Conservation (phyloP, 2,329 filamentous ascomycete species). For the Phoma sp. region DNA sequence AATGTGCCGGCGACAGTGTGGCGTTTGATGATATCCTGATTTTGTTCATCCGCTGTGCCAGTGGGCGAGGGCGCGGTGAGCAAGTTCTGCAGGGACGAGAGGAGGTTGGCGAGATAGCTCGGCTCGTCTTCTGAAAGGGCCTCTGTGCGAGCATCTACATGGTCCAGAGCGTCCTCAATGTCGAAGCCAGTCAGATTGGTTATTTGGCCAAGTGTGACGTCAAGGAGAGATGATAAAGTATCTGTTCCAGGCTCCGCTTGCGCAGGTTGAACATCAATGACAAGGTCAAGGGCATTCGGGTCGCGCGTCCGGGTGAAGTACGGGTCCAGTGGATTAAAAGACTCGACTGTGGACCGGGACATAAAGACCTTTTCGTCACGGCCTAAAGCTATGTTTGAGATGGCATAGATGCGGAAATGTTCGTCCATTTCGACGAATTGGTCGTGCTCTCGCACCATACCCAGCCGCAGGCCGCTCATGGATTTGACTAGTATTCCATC, state of each 20-base stretch:
- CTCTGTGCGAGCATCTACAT: conserved; percentile 33
- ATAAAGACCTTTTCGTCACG: conserved; percentile 88
- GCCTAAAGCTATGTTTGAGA: conserved; percentile 81
- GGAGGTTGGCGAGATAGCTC: conserved; percentile 42
- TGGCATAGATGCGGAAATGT: conserved; percentile 75
- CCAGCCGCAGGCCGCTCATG: conserved; percentile 66
- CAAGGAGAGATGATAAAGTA: conserved; percentile 30
- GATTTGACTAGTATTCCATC: conserved; percentile 67
- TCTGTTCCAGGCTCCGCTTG: conserved; percentile 23
- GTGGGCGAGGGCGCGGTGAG: conserved; percentile 35
- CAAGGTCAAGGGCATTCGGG: conserved; percentile 72
- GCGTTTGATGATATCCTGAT: conserved; percentile 24
- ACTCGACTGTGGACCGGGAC: conserved; percentile 68
- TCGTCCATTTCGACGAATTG: conserved; percentile 45
- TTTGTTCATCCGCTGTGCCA: conserved; percentile 12
- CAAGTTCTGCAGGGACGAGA: conserved; percentile 45
- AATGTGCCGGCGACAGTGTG: conserved; percentile 56
- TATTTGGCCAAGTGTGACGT: conserved; percentile 29
- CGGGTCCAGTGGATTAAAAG: conserved; percentile 78
- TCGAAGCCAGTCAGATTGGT: conserved; percentile 34
- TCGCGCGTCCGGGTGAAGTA: conserved; percentile 83
- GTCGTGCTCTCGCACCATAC: conserved; percentile 69
- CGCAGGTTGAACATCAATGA: conserved; percentile 61
- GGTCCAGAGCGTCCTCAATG: conserved; percentile 26
- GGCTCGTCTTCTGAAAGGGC: conserved; percentile 30